A percentile compares a stretch with the other conserved stretches of the same genome.
These are phyloP conservation scores for Torulaspora indica DNA, from an alignment of 805 yeast genomes.

Conservation along the genomic window DNA sequence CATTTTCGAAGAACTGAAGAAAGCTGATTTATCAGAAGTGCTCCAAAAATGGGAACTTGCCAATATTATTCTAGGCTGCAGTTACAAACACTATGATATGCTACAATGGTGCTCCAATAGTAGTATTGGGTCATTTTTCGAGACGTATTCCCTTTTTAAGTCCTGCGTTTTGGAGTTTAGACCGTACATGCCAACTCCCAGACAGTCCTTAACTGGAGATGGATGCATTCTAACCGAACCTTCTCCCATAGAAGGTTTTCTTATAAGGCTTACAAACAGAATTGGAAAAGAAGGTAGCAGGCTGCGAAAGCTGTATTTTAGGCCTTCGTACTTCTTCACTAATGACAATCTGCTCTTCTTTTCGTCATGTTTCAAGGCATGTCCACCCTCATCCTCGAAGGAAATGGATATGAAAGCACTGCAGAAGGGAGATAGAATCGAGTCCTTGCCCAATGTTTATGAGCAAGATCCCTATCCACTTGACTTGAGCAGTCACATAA, in stretches of 20 bases:
- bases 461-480: conserved; percentile 53
- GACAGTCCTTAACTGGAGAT: conserved; percentile 21
- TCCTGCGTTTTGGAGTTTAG: conserved; percentile 62
- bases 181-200: conserved; percentile 40
- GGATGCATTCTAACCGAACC: conserved; percentile 49
- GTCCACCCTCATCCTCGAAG: conserved; percentile 54
- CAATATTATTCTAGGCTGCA: conserved; percentile 45
- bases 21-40: conserved; percentile 26
- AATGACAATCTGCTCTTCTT: conserved; percentile 58
- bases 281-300: conserved; percentile 40
- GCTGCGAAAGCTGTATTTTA: conserved; percentile 43
- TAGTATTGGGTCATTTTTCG: conserved; percentile 40
- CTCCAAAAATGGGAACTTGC: conserved; percentile 26
- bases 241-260: conserved; percentile 73
- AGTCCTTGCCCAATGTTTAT: conserved; percentile 38
- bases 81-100: conserved; percentile 66
- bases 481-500: conserved; percentile 47
- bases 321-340: conserved; percentile 59
- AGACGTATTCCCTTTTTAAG: conserved; percentile 41
- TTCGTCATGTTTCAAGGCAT: conserved; percentile 48
- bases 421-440: conserved; percentile 19
- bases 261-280: conserved; percentile 51
- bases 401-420: conserved; percentile 28
- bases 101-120: conserved; percentile 62
- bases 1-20: conserved; percentile 36